phyloP scores from a whole-genome alignment of 1,284 basidiomycete species.

The Ustilago bromivora region DNA sequence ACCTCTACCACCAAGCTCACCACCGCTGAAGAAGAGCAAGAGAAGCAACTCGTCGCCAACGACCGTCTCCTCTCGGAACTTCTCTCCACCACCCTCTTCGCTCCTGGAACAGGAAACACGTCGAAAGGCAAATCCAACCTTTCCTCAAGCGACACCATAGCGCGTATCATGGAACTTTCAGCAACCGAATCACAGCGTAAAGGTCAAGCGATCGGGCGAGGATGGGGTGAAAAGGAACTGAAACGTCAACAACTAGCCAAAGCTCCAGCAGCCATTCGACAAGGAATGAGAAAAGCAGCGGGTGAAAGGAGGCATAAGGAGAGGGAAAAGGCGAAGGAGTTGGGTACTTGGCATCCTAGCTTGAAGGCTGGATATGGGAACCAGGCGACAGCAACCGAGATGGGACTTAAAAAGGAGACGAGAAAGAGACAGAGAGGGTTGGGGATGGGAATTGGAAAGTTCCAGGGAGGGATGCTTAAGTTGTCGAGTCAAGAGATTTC shows the following conservation, averaged over 20 bases:
- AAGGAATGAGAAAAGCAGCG: conserved; percentile 59
- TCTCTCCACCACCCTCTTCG: conserved; percentile 67
- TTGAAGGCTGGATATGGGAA: conserved; percentile 51
- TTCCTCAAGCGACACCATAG: conserved; percentile 62
- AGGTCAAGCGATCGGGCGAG: conserved; percentile 53
- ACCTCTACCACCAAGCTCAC: conserved; percentile 10
- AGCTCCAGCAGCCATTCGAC: conserved; percentile 60
- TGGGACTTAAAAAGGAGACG: conserved; percentile 50
- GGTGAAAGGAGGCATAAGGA: conserved; percentile 62
- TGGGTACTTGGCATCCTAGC: conserved; percentile 64
- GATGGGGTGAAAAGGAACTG: conserved; percentile 60
- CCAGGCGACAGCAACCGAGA: conserved; percentile 55
- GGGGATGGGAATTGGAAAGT: conserved; percentile 66
- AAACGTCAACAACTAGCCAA: conserved; percentile 57
- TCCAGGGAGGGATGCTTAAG: conserved; percentile 59
- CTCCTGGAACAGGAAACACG: conserved; percentile 54
- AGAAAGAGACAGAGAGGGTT: conserved; percentile 57
- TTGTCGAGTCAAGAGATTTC: conserved; percentile 56
- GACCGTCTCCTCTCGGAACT: conserved; percentile 63
- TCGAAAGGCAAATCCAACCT: conserved; percentile 53
- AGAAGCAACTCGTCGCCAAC: conserved; percentile 61
- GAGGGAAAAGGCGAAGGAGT: conserved; percentile 61
- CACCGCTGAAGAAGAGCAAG: conserved; percentile 54
- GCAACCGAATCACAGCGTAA: conserved; percentile 45
- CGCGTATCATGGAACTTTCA: conserved; percentile 61